These are phyloP conservation scores for Chytriomyces hyalinus DNA, from an alignment of 192 early-diverging fungal genomes.

Conservation along the genomic window DNA sequence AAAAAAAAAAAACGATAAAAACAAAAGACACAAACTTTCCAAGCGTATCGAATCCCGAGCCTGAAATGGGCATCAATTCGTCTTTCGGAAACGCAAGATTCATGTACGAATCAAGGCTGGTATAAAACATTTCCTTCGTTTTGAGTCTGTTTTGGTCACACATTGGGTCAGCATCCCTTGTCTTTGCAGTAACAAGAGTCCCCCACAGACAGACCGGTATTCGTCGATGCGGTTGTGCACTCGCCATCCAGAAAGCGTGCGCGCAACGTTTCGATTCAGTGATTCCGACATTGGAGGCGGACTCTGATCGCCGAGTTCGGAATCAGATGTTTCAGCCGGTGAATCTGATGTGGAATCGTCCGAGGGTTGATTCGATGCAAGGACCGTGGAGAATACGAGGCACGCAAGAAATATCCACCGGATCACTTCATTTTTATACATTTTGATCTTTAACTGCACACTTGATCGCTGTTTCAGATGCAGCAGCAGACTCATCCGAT, in stretches of 20 bases:
- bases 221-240: background rate
- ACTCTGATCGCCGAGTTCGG: no score
- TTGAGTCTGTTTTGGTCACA: conserved; percentile 8
- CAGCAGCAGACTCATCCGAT: no score
- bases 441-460: no score
- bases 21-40: conserved; percentile 24
- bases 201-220: background rate
- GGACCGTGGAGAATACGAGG: no score
- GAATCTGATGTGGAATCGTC: no score
- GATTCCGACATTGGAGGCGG: background rate
- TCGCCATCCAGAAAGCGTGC: background rate
- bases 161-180: background rate
- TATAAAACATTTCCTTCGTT: conserved; percentile 46
- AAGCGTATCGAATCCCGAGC: conserved; percentile 61
- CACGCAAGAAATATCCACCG: no score
- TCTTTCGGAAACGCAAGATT: conserved; percentile 80
- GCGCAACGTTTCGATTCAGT: background rate
- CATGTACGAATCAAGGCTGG: conserved; percentile 72
- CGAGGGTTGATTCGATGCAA: no score
- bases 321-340: no score
- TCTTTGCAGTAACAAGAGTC: background rate
- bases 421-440: no score
- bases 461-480: no score
- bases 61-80: conserved; percentile 81
- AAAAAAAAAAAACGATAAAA: background rate